A percentile compares a stretch with the other conserved stretches of the same genome.
Evolutionary conservation across 2,329 filamentous ascomycete species (phyloP).

Genomic region (Sporothrix luriei): DNA sequence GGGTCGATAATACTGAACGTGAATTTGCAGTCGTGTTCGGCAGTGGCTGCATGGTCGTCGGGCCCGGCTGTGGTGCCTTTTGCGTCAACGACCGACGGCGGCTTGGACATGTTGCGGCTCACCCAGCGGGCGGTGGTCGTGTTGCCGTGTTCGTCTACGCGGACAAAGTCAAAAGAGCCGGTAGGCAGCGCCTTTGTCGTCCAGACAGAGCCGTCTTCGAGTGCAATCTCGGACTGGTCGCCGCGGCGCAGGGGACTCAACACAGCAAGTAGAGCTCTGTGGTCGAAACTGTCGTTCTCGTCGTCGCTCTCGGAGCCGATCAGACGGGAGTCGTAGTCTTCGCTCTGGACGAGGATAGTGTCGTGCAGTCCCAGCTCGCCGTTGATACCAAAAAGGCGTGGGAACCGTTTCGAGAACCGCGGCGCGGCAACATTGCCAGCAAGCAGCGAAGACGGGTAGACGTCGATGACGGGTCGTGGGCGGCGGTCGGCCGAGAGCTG

Average conservation of each 20-base stretch:
- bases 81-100: slow-evolving; percentile 33
- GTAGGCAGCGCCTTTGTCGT: slow-evolving; percentile 54
- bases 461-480: slow-evolving; percentile 69
- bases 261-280: slow-evolving; percentile 64
- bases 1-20: slow-evolving; percentile 78
- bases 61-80: neutral
- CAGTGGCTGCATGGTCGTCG: slow-evolving; percentile 35
- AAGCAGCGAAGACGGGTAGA: slow-evolving; percentile 68
- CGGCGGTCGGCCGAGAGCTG: slow-evolving; percentile 62
- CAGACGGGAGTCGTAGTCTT: slow-evolving; percentile 58
- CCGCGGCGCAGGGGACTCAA: slow-evolving; percentile 64
- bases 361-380: slow-evolving; percentile 67
- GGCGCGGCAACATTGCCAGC: slow-evolving; percentile 60
- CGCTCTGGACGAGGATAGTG: slow-evolving; percentile 69
- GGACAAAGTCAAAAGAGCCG: slow-evolving; percentile 68
- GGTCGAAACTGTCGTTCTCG: slow-evolving; percentile 49
- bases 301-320: slow-evolving; percentile 47
- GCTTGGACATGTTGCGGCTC: slow-evolving; percentile 47
- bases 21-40: slow-evolving; percentile 58
- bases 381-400: slow-evolving; percentile 64
- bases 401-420: slow-evolving; percentile 61
- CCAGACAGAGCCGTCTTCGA: slow-evolving; percentile 66
- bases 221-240: slow-evolving; percentile 65
- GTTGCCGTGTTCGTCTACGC: slow-evolving; percentile 59
- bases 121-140: slow-evolving; percentile 71